These are phyloP conservation scores for Polychaeton citri DNA, from an alignment of 2,329 filamentous ascomycete genomes.

Conservation along the genomic window DNA sequence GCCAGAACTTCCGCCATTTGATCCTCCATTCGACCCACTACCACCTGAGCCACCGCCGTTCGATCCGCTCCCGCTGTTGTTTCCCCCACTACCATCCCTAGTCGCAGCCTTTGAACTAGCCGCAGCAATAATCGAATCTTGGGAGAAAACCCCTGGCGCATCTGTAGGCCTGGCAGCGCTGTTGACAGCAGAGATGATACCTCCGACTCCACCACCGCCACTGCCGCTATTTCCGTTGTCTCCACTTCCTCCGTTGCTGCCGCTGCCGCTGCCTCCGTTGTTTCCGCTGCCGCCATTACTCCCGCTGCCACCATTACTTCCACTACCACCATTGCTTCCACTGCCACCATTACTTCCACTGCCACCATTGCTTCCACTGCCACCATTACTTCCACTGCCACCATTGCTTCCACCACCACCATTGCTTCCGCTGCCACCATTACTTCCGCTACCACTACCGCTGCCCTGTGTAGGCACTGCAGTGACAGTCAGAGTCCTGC, in stretches of 20 bases:
- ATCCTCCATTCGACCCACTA: conserved; percentile 1
- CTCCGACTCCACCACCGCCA: conserved; percentile 1
- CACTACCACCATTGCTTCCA: not conserved
- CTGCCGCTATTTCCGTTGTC: not conserved
- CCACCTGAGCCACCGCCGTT: not conserved
- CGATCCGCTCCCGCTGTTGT: not conserved
- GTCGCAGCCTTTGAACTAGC: not conserved
- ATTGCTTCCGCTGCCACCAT: not conserved
- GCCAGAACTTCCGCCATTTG: not conserved
- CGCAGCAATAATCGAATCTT: not conserved
- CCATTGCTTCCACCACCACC: not conserved
- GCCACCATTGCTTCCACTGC: not conserved
- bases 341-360: not conserved
- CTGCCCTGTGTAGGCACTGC: conserved; percentile 1
- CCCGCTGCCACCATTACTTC: not conserved
- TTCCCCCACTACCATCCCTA: conserved; percentile 1
- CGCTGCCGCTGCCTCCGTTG: not conserved
- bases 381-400: not conserved
- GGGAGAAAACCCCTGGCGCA: conserved; percentile 2
- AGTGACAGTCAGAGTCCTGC: conserved; percentile 5
- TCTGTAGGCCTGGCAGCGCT: conserved; percentile 1
- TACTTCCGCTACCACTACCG: not conserved
- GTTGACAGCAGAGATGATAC: conserved; percentile 1
- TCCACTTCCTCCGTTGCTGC: not conserved
- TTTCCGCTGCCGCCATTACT: not conserved